Evolutionary conservation across 371 early-diverging fungal species (phyloP).

Genomic region (Syncephalastrum monosporum): DNA sequence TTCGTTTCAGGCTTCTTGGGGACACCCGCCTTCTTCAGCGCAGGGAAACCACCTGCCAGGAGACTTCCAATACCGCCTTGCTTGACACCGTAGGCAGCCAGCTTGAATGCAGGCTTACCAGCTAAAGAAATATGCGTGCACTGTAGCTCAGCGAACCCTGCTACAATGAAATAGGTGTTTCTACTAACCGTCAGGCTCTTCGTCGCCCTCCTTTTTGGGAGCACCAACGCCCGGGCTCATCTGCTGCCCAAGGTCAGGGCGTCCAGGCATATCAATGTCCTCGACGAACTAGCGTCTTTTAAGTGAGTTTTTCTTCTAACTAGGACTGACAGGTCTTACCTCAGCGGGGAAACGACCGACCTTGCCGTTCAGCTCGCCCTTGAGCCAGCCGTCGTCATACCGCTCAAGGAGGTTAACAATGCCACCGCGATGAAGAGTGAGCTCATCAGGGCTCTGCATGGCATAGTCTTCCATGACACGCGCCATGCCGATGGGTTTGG

Average conservation of each 20-base stretch:
- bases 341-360: slow-evolving; percentile 69
- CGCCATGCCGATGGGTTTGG: slow-evolving; percentile 48
- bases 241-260: slow-evolving; percentile 39
- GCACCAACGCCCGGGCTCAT: not conserved
- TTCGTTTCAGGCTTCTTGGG: slow-evolving; percentile 8
- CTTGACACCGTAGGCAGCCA: slow-evolving; percentile 80
- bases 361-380: slow-evolving; percentile 69
- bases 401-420: slow-evolving; percentile 65
- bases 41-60: slow-evolving; percentile 63
- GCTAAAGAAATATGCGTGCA: not conserved
- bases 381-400: slow-evolving; percentile 68
- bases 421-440: slow-evolving; percentile 65
- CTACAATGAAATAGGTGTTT: not conserved
- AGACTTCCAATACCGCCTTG: slow-evolving; percentile 82
- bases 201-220: slow-evolving; percentile 21
- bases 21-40: slow-evolving; percentile 33
- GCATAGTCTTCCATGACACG: slow-evolving; percentile 70
- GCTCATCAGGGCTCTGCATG: slow-evolving; percentile 65
- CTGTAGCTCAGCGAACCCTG: not conserved
- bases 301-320: not conserved
- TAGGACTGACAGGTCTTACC: slow-evolving; percentile 29
- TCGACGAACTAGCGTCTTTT: slow-evolving; percentile 18
- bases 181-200: slow-evolving; percentile 21
- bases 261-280: slow-evolving; percentile 48
- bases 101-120: slow-evolving; percentile 33